Evolutionary conservation across 805 yeast genomes (phyloP), one percentile per base, ranked within the genome.

Genomic region (Saturnispora zaruensis): DNA sequence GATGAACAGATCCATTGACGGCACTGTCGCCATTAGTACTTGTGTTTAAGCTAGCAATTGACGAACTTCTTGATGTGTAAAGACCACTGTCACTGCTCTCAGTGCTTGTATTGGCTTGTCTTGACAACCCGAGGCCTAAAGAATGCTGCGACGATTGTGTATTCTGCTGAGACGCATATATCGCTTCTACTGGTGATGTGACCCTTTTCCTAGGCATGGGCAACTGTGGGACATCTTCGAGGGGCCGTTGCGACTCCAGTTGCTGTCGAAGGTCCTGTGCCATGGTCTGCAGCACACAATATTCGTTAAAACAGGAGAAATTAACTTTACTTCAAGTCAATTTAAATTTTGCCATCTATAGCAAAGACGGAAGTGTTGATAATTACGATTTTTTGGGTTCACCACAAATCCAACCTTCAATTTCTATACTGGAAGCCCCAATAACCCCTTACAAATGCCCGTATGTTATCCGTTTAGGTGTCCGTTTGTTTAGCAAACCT

Each of bases 1-100:
- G 50, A 18, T 44, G 47, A 26, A 45, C 45, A 11, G 28, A 32
- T 25, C 23, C 45, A 16, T 49, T 18, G 21, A 16, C 18, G n/a
- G 14, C n/a, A 32, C 3, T 18, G 6, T 9, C 37, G 20, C 11
- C 23, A 11, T 20, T 36, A 8, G 21, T n/a, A 18, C 21, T 36
- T 9, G 14, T 18, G 6, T 9, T 20, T 8, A 36, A 18, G 14
- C 24, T 36, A 13, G 40, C 21, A 18, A 18, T 20, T n/a, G 40
- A 36, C 7, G 14, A 24, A 23, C 14, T 38, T 23, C 25, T 21
- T 24, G 42, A 14, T 21, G 21, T 24, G n/a, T 38, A 38, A 18
- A 9, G 13, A 9, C 13, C 14, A 18, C 6, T 36, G 8, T 13
- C 24, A 18, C 13, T 36, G 13, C 23, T 8, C 9, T 36, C 40